Conservation (phyloP, 768 basidiomycete species). For the Suillus plorans region DNA sequence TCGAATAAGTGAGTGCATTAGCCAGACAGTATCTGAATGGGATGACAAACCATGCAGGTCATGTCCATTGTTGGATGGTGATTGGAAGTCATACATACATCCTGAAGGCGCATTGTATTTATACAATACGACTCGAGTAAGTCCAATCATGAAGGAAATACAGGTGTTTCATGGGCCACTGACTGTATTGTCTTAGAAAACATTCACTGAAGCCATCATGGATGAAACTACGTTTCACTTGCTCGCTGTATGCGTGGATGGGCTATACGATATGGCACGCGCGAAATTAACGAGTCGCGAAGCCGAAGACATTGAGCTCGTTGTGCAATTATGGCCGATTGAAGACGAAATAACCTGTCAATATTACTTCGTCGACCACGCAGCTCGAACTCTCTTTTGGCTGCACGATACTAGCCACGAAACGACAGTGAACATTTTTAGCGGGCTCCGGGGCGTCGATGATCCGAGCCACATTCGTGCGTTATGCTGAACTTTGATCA, state of each 20-base stretch:
- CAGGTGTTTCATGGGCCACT: not conserved
- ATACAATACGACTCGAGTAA: not conserved
- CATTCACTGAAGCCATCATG: not conserved
- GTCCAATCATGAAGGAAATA: not conserved
- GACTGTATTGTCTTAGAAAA: not conserved
- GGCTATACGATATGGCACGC: not conserved
- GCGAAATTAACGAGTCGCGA: not conserved
- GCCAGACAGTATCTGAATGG: not conserved
- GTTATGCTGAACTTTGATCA: not conserved
- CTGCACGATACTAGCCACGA: not conserved
- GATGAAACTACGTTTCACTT: not conserved
- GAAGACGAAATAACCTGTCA: not conserved
- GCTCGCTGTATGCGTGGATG: not conserved
- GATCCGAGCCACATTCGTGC: conserved; percentile 6
- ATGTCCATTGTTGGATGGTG: not conserved
- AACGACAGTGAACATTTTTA: not conserved
- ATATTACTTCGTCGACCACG: conserved; percentile 10
- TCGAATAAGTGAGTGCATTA: not conserved
- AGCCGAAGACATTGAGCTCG: not conserved
- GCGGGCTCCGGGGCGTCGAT: not conserved
- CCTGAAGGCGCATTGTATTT: conserved; percentile 1
- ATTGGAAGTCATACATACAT: not conserved
- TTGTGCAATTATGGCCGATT: not conserved
- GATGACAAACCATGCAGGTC: not conserved
- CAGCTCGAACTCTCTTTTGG: conserved; percentile 4